These are phyloP conservation scores for Ceraceosorus guamensis DNA, from an alignment of 1,284 basidiomycete genomes.

Conservation along the genomic window DNA sequence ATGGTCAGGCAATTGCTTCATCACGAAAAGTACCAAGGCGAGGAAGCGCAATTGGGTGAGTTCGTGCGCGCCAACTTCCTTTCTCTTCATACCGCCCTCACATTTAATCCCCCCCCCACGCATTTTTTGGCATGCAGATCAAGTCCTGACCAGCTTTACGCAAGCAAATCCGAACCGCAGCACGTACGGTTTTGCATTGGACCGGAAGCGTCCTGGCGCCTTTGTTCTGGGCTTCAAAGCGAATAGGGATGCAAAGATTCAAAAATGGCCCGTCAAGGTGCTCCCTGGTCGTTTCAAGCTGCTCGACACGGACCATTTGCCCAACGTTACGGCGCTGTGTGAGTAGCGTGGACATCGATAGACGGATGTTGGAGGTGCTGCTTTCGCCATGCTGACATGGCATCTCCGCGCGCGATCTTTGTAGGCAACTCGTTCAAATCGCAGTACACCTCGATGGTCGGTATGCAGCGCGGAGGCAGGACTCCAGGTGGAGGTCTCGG, in stretches of 20 bases:
- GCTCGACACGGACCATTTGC: slow-evolving; percentile 39
- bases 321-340: slow-evolving; percentile 37
- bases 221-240: slow-evolving; percentile 90
- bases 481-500: slow-evolving; percentile 16
- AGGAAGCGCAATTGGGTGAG: slow-evolving; percentile 63
- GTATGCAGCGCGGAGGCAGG: slow-evolving; percentile 28
- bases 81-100: neutral
- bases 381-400: neutral
- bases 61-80: slow-evolving; percentile 52
- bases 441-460: slow-evolving; percentile 42
- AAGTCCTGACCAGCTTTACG: slow-evolving; percentile 49
- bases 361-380: neutral
- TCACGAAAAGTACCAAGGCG: slow-evolving; percentile 90
- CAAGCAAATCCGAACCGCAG: slow-evolving; percentile 89
- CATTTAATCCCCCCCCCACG: too few relatives aligned
- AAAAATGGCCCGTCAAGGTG: slow-evolving; percentile 48
- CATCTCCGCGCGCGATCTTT: neutral
- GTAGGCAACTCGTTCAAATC: slow-evolving; percentile 47
- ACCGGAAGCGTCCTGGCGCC: slow-evolving; percentile 81
- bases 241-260: slow-evolving; percentile 52
- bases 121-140: slow-evolving; percentile 7
- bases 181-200: slow-evolving; percentile 91
- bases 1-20: slow-evolving; percentile 91
- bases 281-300: slow-evolving; percentile 45
- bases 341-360: neutral